Percentiles rank a stretch among this genome's conserved stretches.
These are phyloP conservation scores for Colletotrichum shisoi DNA, from an alignment of 2,329 filamentous ascomycete species.

Conservation along the genomic window DNA sequence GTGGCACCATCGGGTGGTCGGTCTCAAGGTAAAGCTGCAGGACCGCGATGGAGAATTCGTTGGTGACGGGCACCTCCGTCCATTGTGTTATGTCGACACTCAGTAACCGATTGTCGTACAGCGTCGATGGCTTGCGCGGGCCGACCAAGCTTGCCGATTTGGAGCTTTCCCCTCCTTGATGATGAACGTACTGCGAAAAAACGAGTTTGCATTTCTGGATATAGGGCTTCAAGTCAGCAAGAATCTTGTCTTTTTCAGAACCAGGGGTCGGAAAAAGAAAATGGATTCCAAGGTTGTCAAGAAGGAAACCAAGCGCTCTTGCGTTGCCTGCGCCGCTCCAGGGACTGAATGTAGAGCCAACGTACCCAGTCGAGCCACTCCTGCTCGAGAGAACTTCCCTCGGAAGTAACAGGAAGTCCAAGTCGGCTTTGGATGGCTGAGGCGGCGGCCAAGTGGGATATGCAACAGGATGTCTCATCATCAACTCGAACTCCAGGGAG, in stretches of 20 bases:
- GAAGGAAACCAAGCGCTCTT: not conserved
- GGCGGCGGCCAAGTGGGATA: constrained; percentile 10
- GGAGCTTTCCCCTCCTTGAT: not conserved
- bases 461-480: constrained; percentile 12
- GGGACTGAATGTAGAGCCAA: not conserved
- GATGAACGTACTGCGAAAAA: not conserved
- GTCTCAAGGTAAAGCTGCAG: constrained; percentile 11
- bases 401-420: constrained; percentile 2
- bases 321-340: not conserved
- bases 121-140: not conserved
- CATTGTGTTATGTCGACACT: constrained; percentile 1
- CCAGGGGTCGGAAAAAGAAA: too few relatives aligned
- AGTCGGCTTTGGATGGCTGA: not conserved
- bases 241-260: not conserved
- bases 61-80: constrained; percentile 7
- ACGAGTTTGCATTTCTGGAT: not conserved
- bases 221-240: not conserved
- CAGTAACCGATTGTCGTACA: constrained; percentile 13
- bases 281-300: too few relatives aligned
- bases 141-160: not conserved
- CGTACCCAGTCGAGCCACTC: not conserved
- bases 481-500: constrained; percentile 17
- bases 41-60: not conserved
- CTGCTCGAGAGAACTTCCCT: not conserved
- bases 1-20: constrained; percentile 5